These are phyloP conservation scores for Backusella tuberculispora DNA, from an alignment of 192 early-diverging fungal genomes.

Conservation along the genomic window DNA sequence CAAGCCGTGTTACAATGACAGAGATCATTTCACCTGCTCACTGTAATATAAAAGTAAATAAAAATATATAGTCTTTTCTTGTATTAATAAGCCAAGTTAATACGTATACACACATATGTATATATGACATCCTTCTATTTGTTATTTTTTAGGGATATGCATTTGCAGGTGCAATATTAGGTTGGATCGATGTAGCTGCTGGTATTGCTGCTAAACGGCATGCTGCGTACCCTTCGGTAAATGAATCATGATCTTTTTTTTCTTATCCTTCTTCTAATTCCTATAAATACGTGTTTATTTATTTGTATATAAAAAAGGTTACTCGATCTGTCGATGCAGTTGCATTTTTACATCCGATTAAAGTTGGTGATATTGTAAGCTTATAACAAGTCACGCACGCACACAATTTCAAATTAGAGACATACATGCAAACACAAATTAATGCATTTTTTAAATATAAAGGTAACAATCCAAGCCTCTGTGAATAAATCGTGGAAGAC, in stretches of 20 bases:
- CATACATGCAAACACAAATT: not conserved
- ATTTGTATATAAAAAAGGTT: conserved; percentile 43
- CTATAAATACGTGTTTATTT: not conserved
- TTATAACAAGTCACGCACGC: not conserved
- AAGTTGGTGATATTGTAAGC: conserved; percentile 59
- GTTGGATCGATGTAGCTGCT: conserved; percentile 71
- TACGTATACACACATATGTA: not conserved
- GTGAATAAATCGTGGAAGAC: conserved; percentile 73
- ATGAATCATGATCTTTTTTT: not conserved
- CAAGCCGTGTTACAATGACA: conserved; percentile 59
- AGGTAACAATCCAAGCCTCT: conserved; percentile 61
- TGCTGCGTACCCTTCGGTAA: conserved; percentile 57
- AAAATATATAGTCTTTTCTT: not conserved
- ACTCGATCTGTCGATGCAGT: conserved; percentile 71
- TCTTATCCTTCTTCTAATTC: not conserved
- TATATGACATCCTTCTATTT: too few species aligned
- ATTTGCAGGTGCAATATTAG: conserved; percentile 53
- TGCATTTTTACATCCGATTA: conserved; percentile 67
- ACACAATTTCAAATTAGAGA: not conserved
- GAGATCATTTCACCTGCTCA: conserved; percentile 55
- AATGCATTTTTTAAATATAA: not conserved
- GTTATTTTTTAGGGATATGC: conserved; percentile 27
- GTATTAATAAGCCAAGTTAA: too few species aligned
- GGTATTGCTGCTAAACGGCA: conserved; percentile 68
- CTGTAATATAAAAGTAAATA: conserved; percentile 47